Evolutionary conservation across 305 asterid species (phyloP), one percentile per base, ranked within the genome.

Genomic region (Fraxinus sp.): DNA sequence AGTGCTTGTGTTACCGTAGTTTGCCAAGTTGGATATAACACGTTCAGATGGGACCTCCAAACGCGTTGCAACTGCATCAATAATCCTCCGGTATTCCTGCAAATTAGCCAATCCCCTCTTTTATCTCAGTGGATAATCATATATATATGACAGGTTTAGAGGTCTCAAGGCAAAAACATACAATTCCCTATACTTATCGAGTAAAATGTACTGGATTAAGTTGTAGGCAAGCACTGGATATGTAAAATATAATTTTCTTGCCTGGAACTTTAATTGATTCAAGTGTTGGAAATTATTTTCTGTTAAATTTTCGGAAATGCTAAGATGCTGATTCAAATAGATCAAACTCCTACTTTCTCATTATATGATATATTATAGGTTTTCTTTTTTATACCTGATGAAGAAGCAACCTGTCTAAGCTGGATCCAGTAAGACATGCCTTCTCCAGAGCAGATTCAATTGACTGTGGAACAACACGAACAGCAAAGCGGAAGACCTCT

Each of bases 61-160:
- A 39, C 98, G 97, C 0, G 95, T 84, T 18, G 99, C 98, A 16
- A 96, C 98, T 59, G 97, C 97, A 80, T 96, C 98, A 5, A 94
- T 87, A 5, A 96, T 96, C 90, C 98, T 94, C 82, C 91, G 97
- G 84, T 94, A 93, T 46, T 97, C 99, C 99, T 94, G 94, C 13
- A 66, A 46, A 26, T 57, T 57, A 35, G 76, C 37, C 24, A 74
- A 36, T n/a, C 26, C 49, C 26, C 7, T 76, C 22, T 35, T 74
- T 52, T 16, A 52, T 52, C 22, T 52, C 64, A 52, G 64, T 74
- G 33, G 39, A 36, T 37, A 36, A 32, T 76, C 37, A 26, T 49
- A 5, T 3, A n/a, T 35, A 73, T 36, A 36, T 36, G 78, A 33
- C 20, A 14, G 49, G 9, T 72, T 33, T 33, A 33, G 32, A 18